Percentiles rank a stretch among this genome's conserved stretches.
These are phyloP conservation scores for Lactarius hengduanensis DNA, from an alignment of 768 basidiomycete genomes.

Conservation along the genomic window DNA sequence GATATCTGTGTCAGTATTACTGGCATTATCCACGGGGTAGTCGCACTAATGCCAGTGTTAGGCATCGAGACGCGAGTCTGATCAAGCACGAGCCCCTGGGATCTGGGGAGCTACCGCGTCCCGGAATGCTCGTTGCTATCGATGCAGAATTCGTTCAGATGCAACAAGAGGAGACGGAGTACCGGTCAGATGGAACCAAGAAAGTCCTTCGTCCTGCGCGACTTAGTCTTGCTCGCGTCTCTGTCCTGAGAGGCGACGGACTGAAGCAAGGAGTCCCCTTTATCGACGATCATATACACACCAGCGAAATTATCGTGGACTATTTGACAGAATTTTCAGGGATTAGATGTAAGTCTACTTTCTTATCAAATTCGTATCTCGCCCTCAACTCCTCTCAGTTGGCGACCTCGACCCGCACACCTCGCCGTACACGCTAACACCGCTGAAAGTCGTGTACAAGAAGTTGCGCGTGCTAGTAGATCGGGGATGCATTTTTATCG, in stretches of 20 bases:
- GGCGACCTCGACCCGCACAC: conserved; percentile 88
- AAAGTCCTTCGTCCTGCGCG: conserved; percentile 90
- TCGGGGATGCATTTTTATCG: conserved; percentile 93
- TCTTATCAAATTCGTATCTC: conserved; percentile 1
- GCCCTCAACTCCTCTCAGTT: conserved; percentile 45
- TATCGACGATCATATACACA: conserved; percentile 98
- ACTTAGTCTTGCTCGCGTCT: conserved; percentile 90
- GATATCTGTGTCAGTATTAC: conserved; percentile 66
- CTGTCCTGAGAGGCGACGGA: conserved; percentile 86
- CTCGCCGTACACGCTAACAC: conserved; percentile 87
- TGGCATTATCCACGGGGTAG: neutral
- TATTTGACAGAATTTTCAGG: conserved; percentile 98
- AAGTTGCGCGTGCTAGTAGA: conserved; percentile 93
- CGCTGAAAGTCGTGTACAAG: conserved; percentile 97
- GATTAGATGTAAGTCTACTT: conserved; percentile 68
- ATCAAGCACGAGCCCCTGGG: conserved; percentile 79
- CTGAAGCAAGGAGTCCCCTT: conserved; percentile 81
- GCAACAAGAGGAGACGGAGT: conserved; percentile 98
- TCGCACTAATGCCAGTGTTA: conserved; percentile 33
- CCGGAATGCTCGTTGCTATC: conserved; percentile 89
- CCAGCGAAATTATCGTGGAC: conserved; percentile 92
- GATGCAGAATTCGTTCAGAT: conserved; percentile 98
- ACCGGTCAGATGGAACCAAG: conserved; percentile 91
- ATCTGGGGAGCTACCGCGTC: conserved; percentile 73
- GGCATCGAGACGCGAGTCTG: conserved; percentile 68